Evolutionary conservation across 768 basidiomycete species (phyloP), one percentile per base, ranked within the genome.

Genomic region (Amanita polypyramis): DNA sequence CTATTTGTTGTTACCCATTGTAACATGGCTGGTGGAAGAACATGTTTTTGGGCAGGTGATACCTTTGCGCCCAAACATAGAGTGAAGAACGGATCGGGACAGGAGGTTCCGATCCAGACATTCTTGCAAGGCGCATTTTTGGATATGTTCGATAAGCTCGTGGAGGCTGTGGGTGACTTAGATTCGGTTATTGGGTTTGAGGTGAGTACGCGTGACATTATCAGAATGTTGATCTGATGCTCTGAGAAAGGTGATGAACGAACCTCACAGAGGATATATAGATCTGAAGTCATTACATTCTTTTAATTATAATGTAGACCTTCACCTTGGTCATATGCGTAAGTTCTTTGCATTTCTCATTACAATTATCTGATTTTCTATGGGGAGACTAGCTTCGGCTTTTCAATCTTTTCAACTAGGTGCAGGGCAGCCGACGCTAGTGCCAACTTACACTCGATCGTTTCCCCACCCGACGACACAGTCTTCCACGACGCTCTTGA

Each of bases 241-340:
- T n/a, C n/a, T n/a, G 50, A 33, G 9, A 21, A 53, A 94, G 90
- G 77, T 92, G 61, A 82, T 95, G 75, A 96, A 97, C 55, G 93
- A 96, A 64, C 93, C 93, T 0, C 93, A 99, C 65, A 73, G 83
- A 57, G 96, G 95, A 35, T 98, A 95, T 62, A 81, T 95, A 51
- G 77, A 84, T 45, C 68, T 96, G 4, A 72, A 76, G 20, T 89
- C 90, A 1, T 70, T 96, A 38, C 82, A 96, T 55, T 69, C 72
- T 8, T 97, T 90, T 65, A 84, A 97, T 63, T 96, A 96, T 62
- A 96, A 92, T 52, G 93, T 92, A 1, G 93, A 97, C 58, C 77
- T 99, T 11, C 94, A 96, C 56, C 73, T 97, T 32, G 75, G 80
- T 2, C 69, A 80, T 55, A 74, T 85, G 53, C 85, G 88, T 82